Base-by-base conservation (phyloP, 768 basidiomycete species). In the Termitomyces sp. region DNA sequence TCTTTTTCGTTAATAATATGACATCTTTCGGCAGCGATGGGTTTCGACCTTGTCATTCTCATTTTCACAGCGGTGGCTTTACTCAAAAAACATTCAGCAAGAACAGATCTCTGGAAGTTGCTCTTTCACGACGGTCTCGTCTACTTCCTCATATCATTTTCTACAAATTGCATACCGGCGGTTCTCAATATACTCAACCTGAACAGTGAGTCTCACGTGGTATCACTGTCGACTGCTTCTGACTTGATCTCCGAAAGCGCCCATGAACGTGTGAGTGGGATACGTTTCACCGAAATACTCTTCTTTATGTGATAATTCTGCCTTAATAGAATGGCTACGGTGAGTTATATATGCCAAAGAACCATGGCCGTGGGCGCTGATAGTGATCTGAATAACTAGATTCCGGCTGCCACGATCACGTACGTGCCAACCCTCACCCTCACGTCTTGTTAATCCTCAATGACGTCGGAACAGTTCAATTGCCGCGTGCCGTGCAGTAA, bases 61-160 rank as follows among this genome's bases (percentile, higher is more conserved):
- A 62, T 77, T 13, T 79, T 84, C 61, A 86, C 85, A 1, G 74
- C 81, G 12, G 61, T 82, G 26, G 81, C 83, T 1, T 74, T 89
- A 30, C 73, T 79, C 45, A 75, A 74, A 58, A 76, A 78, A 40
- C 82, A 81, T 62, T 80, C 82, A 20, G 73, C 77, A 5, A 75
- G 81, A 46, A 85, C 82, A 4, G 82, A 79, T 58, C 75, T 90
- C n/a, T 88, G 87, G 79, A 78, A 80, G 62, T 70, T 91, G 47
- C 80, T 91, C 51, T 88, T 89, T 72, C 77, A 81, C n/a, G 88
- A 89, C 63, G 88, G 89, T 20, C 72, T 91, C 45, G 81, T 87
- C 6, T 89, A 85, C 66, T 89, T 89, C 65, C 57, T 88, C 27
- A 73, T 87, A 40, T 82, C 87, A 1, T 88, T 87, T 60, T 75